Evolutionary conservation across 2,329 filamentous ascomycete species (phyloP).

Genomic region (Ophioceras dolichostomum): DNA sequence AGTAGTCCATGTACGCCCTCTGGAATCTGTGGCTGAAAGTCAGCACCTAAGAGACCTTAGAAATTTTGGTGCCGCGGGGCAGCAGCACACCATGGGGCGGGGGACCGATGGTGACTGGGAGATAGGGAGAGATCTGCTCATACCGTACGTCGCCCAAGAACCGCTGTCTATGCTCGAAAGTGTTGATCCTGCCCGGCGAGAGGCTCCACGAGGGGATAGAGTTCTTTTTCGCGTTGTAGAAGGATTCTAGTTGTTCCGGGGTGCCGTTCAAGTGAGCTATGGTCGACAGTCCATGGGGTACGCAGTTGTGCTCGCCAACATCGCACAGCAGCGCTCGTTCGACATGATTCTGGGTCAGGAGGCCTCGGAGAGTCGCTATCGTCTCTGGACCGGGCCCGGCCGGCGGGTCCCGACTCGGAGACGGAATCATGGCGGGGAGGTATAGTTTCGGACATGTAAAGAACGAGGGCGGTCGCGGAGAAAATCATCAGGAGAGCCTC

Average conservation of each 20-base stretch:
- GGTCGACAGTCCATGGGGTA: slow-evolving; percentile 2
- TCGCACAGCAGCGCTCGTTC: background rate
- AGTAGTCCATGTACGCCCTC: slow-evolving; percentile 14
- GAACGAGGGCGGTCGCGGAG: too few species aligned
- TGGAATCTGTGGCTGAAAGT: slow-evolving; percentile 8
- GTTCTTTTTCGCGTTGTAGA: slow-evolving; percentile 7
- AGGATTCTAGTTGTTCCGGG: slow-evolving; percentile 6
- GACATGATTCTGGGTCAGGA: background rate
- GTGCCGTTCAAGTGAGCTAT: slow-evolving; percentile 8
- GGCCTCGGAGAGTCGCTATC: background rate
- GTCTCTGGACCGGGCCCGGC: too few species aligned
- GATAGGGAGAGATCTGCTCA: background rate
- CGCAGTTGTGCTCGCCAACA: background rate
- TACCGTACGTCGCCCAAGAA: slow-evolving; percentile 10
- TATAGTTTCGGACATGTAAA: too few species aligned
- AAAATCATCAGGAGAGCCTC: too few species aligned
- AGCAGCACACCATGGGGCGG: background rate
- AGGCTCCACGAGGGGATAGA: slow-evolving; percentile 8
- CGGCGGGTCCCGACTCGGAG: background rate
- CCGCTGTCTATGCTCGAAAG: slow-evolving; percentile 4
- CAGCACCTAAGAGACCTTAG: background rate
- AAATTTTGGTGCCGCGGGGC: too few species aligned
- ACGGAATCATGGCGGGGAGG: background rate
- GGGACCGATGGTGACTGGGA: background rate
- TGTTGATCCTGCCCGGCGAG: slow-evolving; percentile 10